Evolutionary conservation across 2,329 filamentous ascomycete species (phyloP), one percentile per base, ranked within the genome.

Genomic region (Talaromyces sp.): DNA sequence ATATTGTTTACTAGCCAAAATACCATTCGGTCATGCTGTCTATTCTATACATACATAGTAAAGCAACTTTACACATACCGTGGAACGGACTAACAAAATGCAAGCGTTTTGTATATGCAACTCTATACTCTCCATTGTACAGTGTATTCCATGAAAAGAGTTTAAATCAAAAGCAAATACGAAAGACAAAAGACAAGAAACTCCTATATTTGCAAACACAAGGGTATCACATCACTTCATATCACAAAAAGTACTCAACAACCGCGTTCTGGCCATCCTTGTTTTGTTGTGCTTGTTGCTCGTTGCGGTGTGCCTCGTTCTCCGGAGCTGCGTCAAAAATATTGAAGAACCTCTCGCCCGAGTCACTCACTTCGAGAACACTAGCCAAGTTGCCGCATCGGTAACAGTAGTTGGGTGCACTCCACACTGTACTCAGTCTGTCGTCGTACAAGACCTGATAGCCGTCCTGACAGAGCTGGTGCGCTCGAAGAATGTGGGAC

Each of bases 391-490:
- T 99, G 53, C 94, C 94, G 77, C 94, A 99, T 38, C 92, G 83
- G 74, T 96, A 96, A 77, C 91, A 95, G 77, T 95, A 95, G 70
- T 95, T 99, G 1, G 94, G 94, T 4, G 94, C 94, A 73, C 92
- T 97, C 94, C 94, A 99, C 7, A 99, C 94, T 0, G 94, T 99
- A 74, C 91, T 96, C 41, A 99, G 79, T 17, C 89, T 85, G 75
- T 97, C 93, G 69, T 97, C 93, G 74, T 96, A 99, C 17, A 99
- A 85, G 53, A 97, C 90, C 77, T 97, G 94, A 75, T 93, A 99
- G 0, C 94, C 94, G 78, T 99, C 94, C 75, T 99, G 94, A 74
- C 94, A 99, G 4, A 99, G 84, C 79, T 99, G 94, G 76, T 99
- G 94, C n/a, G 94, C 94, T 26, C 94, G 90, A 60, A 99, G 81